Conservation (phyloP, 805 yeast species). For the Tetrapisispora iriomotensis region DNA sequence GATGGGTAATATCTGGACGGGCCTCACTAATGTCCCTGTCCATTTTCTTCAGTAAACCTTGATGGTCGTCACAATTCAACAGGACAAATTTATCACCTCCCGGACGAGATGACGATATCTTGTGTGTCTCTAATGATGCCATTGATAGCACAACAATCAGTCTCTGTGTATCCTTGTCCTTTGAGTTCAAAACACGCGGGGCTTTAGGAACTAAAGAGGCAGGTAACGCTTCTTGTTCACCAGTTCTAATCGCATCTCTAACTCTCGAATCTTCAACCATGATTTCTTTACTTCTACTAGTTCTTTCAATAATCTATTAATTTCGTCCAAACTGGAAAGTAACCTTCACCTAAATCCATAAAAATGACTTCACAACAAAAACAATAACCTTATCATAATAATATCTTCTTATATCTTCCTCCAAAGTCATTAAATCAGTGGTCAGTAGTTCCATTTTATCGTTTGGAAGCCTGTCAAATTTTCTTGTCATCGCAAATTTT, state of each 20-base stretch:
- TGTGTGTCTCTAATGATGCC: slow-evolving; percentile 93
- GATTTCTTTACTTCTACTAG: too few species aligned
- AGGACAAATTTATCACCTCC: slow-evolving; percentile 88
- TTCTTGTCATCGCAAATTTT: slow-evolving; percentile 3
- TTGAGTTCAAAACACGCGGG: slow-evolving; percentile 71
- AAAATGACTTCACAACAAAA: too few species aligned
- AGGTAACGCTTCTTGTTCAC: slow-evolving; percentile 34
- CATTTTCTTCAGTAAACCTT: slow-evolving; percentile 88
- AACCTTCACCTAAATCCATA: too few species aligned
- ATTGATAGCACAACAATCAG: slow-evolving; percentile 90
- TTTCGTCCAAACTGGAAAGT: neutral
- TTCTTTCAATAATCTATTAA: neutral
- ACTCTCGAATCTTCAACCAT: slow-evolving; percentile 43
- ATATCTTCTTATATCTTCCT: too few species aligned
- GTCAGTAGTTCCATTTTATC: too few species aligned
- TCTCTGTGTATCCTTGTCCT: slow-evolving; percentile 78
- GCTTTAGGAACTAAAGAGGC: slow-evolving; percentile 83
- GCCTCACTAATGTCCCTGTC: slow-evolving; percentile 97
- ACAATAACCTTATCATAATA: too few species aligned
- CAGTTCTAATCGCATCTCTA: slow-evolving; percentile 34
- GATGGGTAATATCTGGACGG: slow-evolving; percentile 98
- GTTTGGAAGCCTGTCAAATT: neutral
- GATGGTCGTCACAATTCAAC: slow-evolving; percentile 96
- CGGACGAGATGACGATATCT: slow-evolving; percentile 67
- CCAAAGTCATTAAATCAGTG: too few species aligned